Evolutionary conservation across 176 grass and related monocot genomes (phyloP).

Genomic region (Aegilops longissima): DNA sequence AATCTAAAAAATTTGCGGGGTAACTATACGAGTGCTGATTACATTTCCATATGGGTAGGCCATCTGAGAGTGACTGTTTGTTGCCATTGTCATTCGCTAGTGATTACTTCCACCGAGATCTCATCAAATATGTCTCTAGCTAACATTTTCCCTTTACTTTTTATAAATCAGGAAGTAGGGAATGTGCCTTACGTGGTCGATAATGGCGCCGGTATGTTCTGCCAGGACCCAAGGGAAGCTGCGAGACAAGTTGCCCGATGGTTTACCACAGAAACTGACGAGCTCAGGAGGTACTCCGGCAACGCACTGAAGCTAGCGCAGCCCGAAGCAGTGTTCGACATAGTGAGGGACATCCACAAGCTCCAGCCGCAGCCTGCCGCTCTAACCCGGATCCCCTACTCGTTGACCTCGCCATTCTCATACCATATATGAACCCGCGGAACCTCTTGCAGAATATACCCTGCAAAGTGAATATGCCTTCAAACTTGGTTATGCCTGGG

Average conservation of each 20-base stretch:
- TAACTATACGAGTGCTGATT: background rate
- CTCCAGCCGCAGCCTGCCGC: constrained; percentile 43
- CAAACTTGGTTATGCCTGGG: background rate
- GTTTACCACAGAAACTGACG: constrained; percentile 40
- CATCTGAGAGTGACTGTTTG: background rate
- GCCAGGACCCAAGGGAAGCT: constrained; percentile 54
- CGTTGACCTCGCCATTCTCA: constrained; percentile 46
- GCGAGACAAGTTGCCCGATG: constrained; percentile 57
- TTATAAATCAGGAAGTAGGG: constrained; percentile 58
- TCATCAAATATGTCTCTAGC: background rate
- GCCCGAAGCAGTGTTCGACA: constrained; percentile 78
- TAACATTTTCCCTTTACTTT: background rate
- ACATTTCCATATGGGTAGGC: background rate
- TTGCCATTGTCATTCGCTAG: background rate
- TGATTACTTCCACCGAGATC: background rate
- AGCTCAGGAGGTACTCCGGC: constrained; percentile 46
- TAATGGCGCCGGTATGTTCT: constrained; percentile 78
- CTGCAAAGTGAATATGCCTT: constrained; percentile 7
- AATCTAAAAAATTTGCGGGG: background rate
- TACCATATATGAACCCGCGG: constrained; percentile 43
- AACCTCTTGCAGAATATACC: background rate
- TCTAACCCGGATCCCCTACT: constrained; percentile 45
- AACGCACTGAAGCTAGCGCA: constrained; percentile 77
- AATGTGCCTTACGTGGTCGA: constrained; percentile 86
- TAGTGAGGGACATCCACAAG: constrained; percentile 74